These are phyloP conservation scores for Ceratobasidium sp. DNA, from an alignment of 1,284 basidiomycete genomes.

Conservation along the genomic window DNA sequence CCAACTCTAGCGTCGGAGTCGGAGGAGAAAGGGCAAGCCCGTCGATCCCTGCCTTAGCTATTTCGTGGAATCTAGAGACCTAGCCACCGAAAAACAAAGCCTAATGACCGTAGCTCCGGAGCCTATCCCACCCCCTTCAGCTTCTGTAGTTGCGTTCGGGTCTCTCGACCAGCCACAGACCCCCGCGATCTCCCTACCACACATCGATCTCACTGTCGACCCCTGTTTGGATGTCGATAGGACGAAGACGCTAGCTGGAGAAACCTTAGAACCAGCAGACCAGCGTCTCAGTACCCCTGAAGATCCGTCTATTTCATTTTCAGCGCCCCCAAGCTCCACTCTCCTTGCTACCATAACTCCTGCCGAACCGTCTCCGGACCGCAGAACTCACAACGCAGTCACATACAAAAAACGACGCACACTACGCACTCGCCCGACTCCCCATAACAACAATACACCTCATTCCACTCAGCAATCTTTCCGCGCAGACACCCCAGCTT, in stretches of 20 bases:
- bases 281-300: too few relatives aligned
- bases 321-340: background rate
- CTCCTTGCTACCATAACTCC: constrained; percentile 5
- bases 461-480: background rate
- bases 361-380: background rate
- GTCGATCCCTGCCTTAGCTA: constrained; percentile 6
- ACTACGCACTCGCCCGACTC: constrained; percentile 1
- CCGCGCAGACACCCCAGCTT: background rate
- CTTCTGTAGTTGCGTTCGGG: too few relatives aligned
- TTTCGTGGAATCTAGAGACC: constrained; percentile 3
- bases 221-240: too few relatives aligned
- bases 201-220: too few relatives aligned
- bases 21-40: constrained; percentile 6
- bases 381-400: constrained; percentile 3
- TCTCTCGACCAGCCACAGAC: too few relatives aligned
- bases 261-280: too few relatives aligned
- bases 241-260: too few relatives aligned
- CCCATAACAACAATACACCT: constrained; percentile 3
- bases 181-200: too few relatives aligned
- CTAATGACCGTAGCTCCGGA: too few relatives aligned
- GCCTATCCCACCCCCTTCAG: too few relatives aligned
- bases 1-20: background rate
- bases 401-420: constrained; percentile 32
- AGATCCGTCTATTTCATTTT: background rate
- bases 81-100: too few relatives aligned